Conservation (phyloP, 2,329 filamentous ascomycete genomes). For the Xylaria sp. region DNA sequence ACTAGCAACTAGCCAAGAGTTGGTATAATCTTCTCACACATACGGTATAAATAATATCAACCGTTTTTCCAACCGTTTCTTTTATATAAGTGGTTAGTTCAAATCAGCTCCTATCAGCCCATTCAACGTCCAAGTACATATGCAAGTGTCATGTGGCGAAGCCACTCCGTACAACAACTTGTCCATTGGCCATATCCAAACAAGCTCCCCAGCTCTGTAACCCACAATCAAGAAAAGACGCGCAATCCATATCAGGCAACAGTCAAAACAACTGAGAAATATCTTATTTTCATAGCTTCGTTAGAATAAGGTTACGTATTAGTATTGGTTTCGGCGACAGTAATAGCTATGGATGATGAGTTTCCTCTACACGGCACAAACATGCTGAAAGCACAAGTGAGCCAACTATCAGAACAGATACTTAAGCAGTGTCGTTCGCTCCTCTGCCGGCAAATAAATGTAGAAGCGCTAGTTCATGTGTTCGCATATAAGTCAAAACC, state of each 20-base stretch:
- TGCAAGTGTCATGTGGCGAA: conserved; percentile 30
- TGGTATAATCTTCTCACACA: too few relatives aligned
- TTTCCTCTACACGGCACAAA: conserved; percentile 3
- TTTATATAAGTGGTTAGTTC: too few relatives aligned
- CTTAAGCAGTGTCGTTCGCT: background rate
- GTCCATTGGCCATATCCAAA: conserved; percentile 12
- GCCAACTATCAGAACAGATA: background rate
- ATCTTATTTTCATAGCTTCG: background rate
- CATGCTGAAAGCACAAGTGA: conserved; percentile 14
- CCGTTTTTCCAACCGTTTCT: too few relatives aligned
- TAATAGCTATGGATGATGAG: background rate
- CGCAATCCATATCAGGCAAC: conserved; percentile 35
- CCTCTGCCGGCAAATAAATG: background rate
- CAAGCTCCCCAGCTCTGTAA: background rate
- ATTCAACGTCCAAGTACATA: background rate
- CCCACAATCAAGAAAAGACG: conserved; percentile 26
- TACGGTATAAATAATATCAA: too few relatives aligned
- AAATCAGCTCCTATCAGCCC: background rate
- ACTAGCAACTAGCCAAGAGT: too few relatives aligned
- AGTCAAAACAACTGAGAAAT: conserved; percentile 10
- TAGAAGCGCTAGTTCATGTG: conserved; percentile 5
- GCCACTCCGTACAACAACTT: conserved; percentile 9
- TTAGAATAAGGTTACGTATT: conserved; percentile 11
- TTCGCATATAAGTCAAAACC: conserved; percentile 1
- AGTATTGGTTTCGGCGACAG: conserved; percentile 3